Conservation (phyloP, 345 rosid genomes). For the Geranium rotundifolium region DNA sequence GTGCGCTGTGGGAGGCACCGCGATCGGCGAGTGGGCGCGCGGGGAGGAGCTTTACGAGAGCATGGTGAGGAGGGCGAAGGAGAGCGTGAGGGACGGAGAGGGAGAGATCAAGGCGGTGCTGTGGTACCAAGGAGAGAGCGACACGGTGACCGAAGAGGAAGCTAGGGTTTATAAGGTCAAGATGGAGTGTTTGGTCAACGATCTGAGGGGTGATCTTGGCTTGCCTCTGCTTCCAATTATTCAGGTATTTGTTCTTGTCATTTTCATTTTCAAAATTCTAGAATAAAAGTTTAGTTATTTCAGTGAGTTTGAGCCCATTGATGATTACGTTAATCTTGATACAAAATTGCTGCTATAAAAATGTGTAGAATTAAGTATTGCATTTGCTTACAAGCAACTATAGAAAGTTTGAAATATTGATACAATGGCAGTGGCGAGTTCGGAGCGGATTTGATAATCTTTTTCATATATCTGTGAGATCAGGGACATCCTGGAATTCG, state of each 20-base stretch:
- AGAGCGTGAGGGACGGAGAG: slow-evolving; percentile 35
- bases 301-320: too few species aligned
- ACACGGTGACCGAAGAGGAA: slow-evolving; percentile 34
- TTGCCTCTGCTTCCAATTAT: slow-evolving; percentile 68
- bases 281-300: too few species aligned
- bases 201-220: slow-evolving; percentile 53
- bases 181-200: slow-evolving; percentile 41
- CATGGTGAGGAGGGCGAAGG: slow-evolving; percentile 59
- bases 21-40: slow-evolving; percentile 76
- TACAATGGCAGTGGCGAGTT: too few species aligned
- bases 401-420: too few species aligned
- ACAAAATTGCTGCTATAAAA: too few species aligned
- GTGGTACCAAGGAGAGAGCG: slow-evolving; percentile 97
- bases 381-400: too few species aligned
- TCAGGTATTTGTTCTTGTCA: slow-evolving; percentile 28
- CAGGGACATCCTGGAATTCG: too few species aligned
- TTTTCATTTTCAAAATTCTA: neutral
- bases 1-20: slow-evolving; percentile 83
- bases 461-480: too few species aligned
- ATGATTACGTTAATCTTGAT: too few species aligned
- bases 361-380: too few species aligned
- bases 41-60: slow-evolving; percentile 50
- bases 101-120: slow-evolving; percentile 66
- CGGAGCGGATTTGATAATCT: too few species aligned
- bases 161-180: slow-evolving; percentile 51